These are phyloP conservation scores for Smallanthus sonchifolius DNA, from an alignment of 129 eudicot species.

Conservation along the genomic window DNA sequence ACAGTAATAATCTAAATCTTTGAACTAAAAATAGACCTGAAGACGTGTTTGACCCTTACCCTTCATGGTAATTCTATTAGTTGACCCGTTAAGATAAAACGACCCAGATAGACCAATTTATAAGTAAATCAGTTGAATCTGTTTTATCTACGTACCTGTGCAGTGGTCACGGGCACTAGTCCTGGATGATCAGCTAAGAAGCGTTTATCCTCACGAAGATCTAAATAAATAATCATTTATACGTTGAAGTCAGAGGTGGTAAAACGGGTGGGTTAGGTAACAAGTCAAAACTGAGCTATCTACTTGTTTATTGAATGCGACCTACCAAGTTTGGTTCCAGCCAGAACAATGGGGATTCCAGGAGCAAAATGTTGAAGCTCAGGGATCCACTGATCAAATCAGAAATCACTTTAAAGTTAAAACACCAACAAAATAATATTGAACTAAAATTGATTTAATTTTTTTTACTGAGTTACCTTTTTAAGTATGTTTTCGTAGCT, in stretches of 20 bases:
- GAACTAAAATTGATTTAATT: neutral
- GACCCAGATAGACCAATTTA: neutral
- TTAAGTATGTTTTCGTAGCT: slow-evolving; percentile 69
- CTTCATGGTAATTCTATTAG: neutral
- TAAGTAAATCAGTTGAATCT: neutral
- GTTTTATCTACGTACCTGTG: slow-evolving; percentile 52
- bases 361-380: slow-evolving; percentile 96
- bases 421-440: neutral
- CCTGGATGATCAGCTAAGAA: slow-evolving; percentile 98
- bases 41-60: neutral
- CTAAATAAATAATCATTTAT: slow-evolving; percentile 31
- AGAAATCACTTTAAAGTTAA: slow-evolving; percentile 13
- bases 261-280: neutral
- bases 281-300: neutral
- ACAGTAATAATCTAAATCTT: neutral
- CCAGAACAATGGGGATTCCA: slow-evolving; percentile 82
- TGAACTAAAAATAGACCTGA: neutral
- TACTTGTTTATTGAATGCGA: neutral
- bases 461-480: slow-evolving; percentile 34
- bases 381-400: slow-evolving; percentile 82
- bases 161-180: slow-evolving; percentile 80
- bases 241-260: neutral
- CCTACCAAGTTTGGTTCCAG: slow-evolving; percentile 93
- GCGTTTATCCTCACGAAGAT: slow-evolving; percentile 97
- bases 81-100: neutral